These are phyloP conservation scores for Aspergillus costaricaensis DNA, from an alignment of 2,329 filamentous ascomycete genomes.

Conservation along the genomic window DNA sequence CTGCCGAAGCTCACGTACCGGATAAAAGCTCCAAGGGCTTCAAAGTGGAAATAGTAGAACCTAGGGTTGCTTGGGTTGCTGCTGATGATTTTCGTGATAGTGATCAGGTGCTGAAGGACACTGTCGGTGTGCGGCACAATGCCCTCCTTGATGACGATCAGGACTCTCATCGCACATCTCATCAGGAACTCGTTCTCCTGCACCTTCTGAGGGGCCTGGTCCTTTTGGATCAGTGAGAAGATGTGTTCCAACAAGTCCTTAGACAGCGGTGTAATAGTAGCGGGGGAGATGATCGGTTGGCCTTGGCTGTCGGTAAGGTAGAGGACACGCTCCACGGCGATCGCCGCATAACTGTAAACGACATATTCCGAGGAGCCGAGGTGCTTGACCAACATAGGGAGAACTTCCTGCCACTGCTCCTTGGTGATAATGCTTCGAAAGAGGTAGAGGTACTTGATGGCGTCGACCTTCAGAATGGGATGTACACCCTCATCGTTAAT, in stretches of 20 bases:
- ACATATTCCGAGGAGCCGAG: slow-evolving; percentile 89
- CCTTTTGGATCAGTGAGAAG: slow-evolving; percentile 86
- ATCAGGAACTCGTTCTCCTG: slow-evolving; percentile 99
- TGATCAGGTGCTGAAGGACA: slow-evolving; percentile 80
- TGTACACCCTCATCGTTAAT: slow-evolving; percentile 68
- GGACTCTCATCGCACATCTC: slow-evolving; percentile 96
- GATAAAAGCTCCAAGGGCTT: slow-evolving; percentile 87
- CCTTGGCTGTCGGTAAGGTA: slow-evolving; percentile 76
- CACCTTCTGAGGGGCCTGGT: slow-evolving; percentile 82
- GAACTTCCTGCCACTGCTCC: slow-evolving; percentile 86
- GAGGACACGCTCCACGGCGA: slow-evolving; percentile 90
- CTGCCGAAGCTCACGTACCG: slow-evolving; percentile 48
- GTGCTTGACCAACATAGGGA: slow-evolving; percentile 88
- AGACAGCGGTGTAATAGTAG: slow-evolving; percentile 76
- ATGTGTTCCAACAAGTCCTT: slow-evolving; percentile 87
- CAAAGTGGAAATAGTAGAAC: slow-evolving; percentile 99
- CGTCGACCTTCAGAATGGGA: slow-evolving; percentile 91
- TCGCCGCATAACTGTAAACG: slow-evolving; percentile 95
- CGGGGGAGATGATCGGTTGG: slow-evolving; percentile 75
- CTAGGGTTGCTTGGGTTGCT: slow-evolving; percentile 94
- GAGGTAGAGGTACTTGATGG: slow-evolving; percentile 95
- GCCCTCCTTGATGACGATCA: slow-evolving; percentile 88
- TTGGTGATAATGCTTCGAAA: slow-evolving; percentile 94
- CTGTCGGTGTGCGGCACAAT: slow-evolving; percentile 72
- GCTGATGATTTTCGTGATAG: slow-evolving; percentile 88